Evolutionary conservation across 2,329 filamentous ascomycete genomes (phyloP).

Genomic region (Fusarium scirpi): DNA sequence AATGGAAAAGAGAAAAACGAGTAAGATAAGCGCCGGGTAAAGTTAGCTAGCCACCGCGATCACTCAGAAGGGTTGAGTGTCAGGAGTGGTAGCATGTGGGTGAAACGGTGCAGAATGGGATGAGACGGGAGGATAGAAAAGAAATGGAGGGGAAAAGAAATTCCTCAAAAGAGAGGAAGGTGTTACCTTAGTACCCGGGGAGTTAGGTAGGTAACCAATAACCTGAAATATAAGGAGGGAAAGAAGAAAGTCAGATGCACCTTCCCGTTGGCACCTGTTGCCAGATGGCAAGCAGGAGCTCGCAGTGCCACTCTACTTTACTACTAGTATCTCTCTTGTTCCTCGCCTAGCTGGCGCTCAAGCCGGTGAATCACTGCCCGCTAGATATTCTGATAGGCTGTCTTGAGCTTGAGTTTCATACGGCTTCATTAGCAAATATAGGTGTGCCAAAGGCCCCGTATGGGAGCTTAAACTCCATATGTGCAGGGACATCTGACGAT

Average conservation of each 20-base stretch:
- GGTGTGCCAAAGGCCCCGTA: not conserved
- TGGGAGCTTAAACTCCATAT: not conserved
- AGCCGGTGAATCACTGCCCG: slow-evolving; percentile 14
- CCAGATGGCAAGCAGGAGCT: slow-evolving; percentile 11
- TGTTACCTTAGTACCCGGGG: not conserved
- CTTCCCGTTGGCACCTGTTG: slow-evolving; percentile 13
- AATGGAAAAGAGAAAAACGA: too few relatives aligned
- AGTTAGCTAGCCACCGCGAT: too few relatives aligned
- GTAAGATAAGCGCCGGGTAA: too few relatives aligned
- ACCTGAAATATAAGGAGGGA: not conserved
- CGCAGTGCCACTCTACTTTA: not conserved
- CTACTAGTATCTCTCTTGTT: not conserved
- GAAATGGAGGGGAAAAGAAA: not conserved
- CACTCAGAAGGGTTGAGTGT: too few relatives aligned
- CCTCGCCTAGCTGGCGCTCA: too few relatives aligned
- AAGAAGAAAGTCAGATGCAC: slow-evolving; percentile 8
- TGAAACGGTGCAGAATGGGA: too few relatives aligned
- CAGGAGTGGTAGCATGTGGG: too few relatives aligned
- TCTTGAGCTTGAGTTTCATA: not conserved
- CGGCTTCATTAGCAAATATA: not conserved
- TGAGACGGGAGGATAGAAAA: too few relatives aligned
- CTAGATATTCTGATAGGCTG: not conserved
- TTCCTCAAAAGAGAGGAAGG: not conserved
- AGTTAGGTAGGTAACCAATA: not conserved
- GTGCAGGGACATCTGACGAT: not conserved